phyloP scores from a whole-genome alignment of 495 filamentous ascomycete species.

The Neurospora sp. region DNA sequence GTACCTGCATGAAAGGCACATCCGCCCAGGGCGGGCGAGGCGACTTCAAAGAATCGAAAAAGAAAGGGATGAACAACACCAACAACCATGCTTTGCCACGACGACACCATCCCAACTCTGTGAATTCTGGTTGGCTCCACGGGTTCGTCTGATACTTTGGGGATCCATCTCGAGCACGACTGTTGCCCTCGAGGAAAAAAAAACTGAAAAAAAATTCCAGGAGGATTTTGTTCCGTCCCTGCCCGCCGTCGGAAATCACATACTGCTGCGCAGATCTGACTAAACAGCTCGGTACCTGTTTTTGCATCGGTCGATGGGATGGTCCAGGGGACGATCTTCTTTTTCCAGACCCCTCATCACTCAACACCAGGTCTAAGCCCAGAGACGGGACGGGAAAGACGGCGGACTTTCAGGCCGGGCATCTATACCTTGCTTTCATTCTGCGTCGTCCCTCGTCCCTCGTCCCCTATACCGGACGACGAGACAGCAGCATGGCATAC shows the following conservation, averaged over 20 bases:
- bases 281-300: neutral
- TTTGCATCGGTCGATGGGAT: neutral
- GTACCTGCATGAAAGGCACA: neutral
- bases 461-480: neutral
- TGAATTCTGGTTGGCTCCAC: neutral
- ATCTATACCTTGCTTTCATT: neutral
- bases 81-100: neutral
- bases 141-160: neutral
- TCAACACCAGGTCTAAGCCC: neutral
- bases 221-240: neutral
- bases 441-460: neutral
- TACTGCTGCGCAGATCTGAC: neutral
- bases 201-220: neutral
- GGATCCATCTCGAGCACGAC: neutral
- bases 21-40: neutral
- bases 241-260: neutral
- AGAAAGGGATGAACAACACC: neutral
- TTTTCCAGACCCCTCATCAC: neutral
- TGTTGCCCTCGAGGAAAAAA: neutral
- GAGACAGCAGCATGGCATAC: neutral
- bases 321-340: neutral
- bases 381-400: neutral
- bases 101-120: neutral
- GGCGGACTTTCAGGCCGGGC: neutral
- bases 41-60: neutral